Evolutionary conservation across 2,329 filamentous ascomycete species (phyloP), one percentile per base, ranked within the genome.

Genomic region (Emergomyces orientalis): DNA sequence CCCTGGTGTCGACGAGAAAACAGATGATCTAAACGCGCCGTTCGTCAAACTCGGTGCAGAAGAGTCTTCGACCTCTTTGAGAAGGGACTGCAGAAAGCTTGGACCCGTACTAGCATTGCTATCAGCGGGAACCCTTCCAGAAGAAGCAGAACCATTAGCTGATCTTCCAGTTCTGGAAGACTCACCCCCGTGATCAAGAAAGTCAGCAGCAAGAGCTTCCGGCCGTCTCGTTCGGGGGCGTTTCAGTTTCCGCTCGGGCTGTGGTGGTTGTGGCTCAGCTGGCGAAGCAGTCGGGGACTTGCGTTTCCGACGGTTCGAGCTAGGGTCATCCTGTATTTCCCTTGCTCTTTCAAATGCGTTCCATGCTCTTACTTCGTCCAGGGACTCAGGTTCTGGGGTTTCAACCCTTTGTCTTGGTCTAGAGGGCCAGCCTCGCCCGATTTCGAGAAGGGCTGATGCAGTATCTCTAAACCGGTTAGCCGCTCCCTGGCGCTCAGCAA

Each of bases 281-380:
- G 89, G 89, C 7, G 90, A 92, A 13, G 84, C 83, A 14, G 88
- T 89, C 1, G 83, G 79, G 3, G 91, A 95, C 71, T 91, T 94
- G 77, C 96, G 91, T 64, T 89, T 86, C 60, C 80, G 78, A 66
- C 77, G 81, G 58, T 81, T 75, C 57, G 75, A 71, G 39, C 60
- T 65, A 39, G 72, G 67, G 11, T 75, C 71, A 55, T 79, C 81
- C 66, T 88, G 83, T 22, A 84, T 82, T 65, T 92, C 88, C 66
- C 90, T 84, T 52, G 90, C 91, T 73, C 88, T 89, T 68, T 97
- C 92, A 66, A 97, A 87, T 25, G 89, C 91, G 65, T 91, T 90
- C 94, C 93, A 97, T 3, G 93, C 91, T 63, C 86, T 83, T 61
- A 88, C 82, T 74, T 96, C 91, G 68, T 96, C 91, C 51, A 87